Conservation (phyloP, 1,284 basidiomycete species). For the Trametes polyzona region DNA sequence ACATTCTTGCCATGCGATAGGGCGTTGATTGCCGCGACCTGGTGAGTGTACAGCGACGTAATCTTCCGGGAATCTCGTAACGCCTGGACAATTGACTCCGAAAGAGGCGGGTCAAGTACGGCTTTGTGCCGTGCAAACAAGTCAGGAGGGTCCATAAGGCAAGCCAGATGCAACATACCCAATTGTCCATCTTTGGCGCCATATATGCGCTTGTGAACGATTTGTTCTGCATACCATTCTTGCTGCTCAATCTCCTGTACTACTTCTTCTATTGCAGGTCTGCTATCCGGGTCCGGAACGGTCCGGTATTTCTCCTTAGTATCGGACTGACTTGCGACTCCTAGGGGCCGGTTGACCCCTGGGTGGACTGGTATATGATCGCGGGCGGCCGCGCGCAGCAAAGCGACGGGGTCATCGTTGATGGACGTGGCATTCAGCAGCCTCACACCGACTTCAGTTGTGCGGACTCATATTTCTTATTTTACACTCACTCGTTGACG, state of each 20-base stretch:
- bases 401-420: constrained; percentile 60
- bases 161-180: constrained; percentile 43
- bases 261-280: constrained; percentile 62
- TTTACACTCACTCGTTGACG: constrained; percentile 65
- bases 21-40: constrained; percentile 76
- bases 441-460: constrained; percentile 39
- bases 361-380: constrained; percentile 75
- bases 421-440: constrained; percentile 61
- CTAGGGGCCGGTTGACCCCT: constrained; percentile 25
- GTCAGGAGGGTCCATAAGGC: background rate
- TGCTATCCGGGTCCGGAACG: constrained; percentile 53
- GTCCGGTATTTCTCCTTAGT: constrained; percentile 21
- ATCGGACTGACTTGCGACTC: constrained; percentile 16
- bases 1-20: constrained; percentile 70
- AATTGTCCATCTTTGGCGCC: constrained; percentile 53
- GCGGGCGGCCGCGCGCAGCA: constrained; percentile 68
- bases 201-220: constrained; percentile 58
- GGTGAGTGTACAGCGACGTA: constrained; percentile 75
- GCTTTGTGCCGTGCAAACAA: constrained; percentile 44
- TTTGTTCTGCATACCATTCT: constrained; percentile 72
- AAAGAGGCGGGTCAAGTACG: constrained; percentile 58
- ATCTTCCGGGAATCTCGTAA: constrained; percentile 70
- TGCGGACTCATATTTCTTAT: too few relatives aligned
- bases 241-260: constrained; percentile 61
- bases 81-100: constrained; percentile 60